Base-by-base conservation (phyloP, 1,284 basidiomycete species). In the Pholiota adiposa region DNA sequence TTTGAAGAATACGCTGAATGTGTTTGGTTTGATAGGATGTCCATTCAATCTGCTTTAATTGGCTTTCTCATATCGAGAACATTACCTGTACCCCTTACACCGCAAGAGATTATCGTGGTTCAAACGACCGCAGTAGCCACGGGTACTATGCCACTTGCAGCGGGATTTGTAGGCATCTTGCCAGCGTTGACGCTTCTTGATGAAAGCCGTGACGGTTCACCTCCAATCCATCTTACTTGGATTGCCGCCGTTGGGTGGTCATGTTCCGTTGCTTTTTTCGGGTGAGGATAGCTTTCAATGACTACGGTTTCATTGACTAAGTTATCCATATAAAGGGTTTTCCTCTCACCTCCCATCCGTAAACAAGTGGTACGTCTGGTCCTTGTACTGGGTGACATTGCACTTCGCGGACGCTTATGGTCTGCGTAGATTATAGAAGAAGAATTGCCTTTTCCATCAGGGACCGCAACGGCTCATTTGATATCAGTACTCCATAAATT, bases 51-150 rank as follows among this genome's bases (percentile, higher is more conserved):
- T 1, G 92, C 94, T 18, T 81, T 98, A 27, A 89, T 98, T 33
- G 96, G 96, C 6, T 98, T 92, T 73, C 86, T 96, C 1, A 74
- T 97, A 56, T 96, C 96, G 62, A 80, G 89, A 55, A 76, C 92
- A 61, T 79, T 92, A 16, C 87, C 87, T 0, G 80, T 77, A 3
- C 89, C 92, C 0, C 83, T 98, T 31, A 90, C 89, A 9, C 86
- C 94, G 0, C 92, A 95, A 73, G 94, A 97, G 72, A 94, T 97
- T 65, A 91, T 97, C 31, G 90, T 98, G 0, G 83, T 98, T 5
- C 97, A 98, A 73, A 97, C 96, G 0, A 97, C 94, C 0, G 95
- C 97, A 0, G 96, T 96, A 1, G 95, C 96, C 4, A 96, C 93
- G 9, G 91, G 90, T 46, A 92, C 89, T 5, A 94, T 97, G 89